These are phyloP conservation scores for Sisymbrium irio DNA, from an alignment of 345 rosid genomes.

Conservation along the genomic window DNA sequence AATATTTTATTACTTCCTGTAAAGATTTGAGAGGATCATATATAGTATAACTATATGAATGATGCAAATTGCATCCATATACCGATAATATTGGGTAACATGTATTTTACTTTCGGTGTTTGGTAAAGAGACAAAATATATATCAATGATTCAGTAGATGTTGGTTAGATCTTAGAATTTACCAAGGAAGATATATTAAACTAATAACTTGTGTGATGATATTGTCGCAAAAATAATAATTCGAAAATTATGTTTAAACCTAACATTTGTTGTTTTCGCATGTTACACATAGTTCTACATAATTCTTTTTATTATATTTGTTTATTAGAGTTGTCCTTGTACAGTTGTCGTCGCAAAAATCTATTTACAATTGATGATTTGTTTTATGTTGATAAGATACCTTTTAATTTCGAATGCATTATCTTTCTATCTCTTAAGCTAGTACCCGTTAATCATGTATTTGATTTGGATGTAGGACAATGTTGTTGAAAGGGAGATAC, in stretches of 20 bases:
- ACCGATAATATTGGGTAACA: background rate
- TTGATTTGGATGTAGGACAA: background rate
- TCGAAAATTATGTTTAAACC: background rate
- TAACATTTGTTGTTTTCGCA: background rate
- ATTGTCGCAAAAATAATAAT: background rate
- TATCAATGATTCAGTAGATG: background rate
- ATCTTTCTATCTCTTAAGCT: no score
- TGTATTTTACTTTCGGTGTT: background rate
- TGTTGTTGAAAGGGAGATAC: background rate
- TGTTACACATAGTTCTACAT: background rate
- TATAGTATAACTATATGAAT: background rate
- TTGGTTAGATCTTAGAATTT: background rate
- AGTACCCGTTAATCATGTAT: background rate
- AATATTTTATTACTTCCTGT: background rate
- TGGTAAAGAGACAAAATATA: background rate
- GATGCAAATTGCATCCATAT: background rate
- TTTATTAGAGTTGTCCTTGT: background rate
- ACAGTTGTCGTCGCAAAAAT: background rate
- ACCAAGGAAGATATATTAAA: background rate
- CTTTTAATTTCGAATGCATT: no score
- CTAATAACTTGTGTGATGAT: background rate
- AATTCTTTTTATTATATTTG: background rate
- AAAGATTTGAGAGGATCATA: background rate
- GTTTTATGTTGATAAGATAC: no score
- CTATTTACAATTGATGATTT: no score